A percentile compares a stretch with the other conserved stretches of the same genome.
Conservation (phyloP, 2,329 filamentous ascomycete genomes). For the Monilinia polystroma region DNA sequence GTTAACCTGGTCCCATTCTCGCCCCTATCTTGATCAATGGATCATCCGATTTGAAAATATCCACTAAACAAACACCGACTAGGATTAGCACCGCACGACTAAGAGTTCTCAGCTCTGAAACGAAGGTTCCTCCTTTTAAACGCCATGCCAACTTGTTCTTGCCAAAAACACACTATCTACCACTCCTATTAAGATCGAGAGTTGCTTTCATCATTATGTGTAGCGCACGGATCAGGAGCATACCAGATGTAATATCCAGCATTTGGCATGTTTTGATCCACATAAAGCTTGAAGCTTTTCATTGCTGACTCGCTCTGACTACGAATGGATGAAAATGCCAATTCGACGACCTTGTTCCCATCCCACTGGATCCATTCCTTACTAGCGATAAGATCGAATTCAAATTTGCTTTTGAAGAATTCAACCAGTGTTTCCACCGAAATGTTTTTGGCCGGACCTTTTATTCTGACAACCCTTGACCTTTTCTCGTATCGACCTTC, state of each 20-base stretch:
- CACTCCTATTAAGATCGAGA: background rate
- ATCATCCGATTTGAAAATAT: no score
- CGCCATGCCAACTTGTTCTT: no score
- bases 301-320: constrained; percentile 24
- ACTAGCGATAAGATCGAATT: constrained; percentile 17
- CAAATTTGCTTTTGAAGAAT: constrained; percentile 19
- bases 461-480: constrained; percentile 22
- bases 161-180: background rate
- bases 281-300: constrained; percentile 9
- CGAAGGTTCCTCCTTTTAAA: no score
- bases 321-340: constrained; percentile 25
- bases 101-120: no score
- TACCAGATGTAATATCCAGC: constrained; percentile 22
- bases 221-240: constrained; percentile 27
- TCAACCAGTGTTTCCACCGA: background rate
- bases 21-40: no score
- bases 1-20: no score
- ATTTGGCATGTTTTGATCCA: background rate
- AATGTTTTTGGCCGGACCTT: background rate
- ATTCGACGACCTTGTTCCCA: constrained; percentile 13
- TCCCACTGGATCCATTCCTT: constrained; percentile 12
- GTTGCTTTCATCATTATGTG: background rate
- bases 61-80: no score
- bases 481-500: constrained; percentile 10
- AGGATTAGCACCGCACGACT: no score